Conservation (phyloP, 129 eudicot species). For the Sambucus nigra region DNA sequence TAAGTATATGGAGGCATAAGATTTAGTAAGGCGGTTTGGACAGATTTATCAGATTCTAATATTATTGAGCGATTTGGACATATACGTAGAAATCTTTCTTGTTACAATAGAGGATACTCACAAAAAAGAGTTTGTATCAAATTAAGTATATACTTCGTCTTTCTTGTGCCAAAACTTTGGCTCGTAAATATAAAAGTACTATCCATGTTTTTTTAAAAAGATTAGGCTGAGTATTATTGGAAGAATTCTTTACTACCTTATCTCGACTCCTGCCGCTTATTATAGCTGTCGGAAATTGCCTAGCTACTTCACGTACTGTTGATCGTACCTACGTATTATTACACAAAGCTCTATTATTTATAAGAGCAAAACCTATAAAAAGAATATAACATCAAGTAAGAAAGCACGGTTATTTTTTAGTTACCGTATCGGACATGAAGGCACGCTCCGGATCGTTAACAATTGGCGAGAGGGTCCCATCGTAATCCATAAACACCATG, state of each 20-base stretch:
- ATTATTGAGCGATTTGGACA: too few species aligned
- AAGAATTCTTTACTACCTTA: constrained; percentile 32
- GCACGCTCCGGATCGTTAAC: constrained; percentile 74
- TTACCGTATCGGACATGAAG: constrained; percentile 68
- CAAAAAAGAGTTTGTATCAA: too few species aligned
- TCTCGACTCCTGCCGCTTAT: constrained; percentile 80
- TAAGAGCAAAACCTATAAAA: background rate
- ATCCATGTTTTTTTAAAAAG: too few species aligned
- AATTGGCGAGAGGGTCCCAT: constrained; percentile 80
- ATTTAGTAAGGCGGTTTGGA: background rate
- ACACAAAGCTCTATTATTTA: background rate
- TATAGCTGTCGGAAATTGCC: constrained; percentile 67
- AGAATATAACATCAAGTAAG: too few species aligned
- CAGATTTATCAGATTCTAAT: too few species aligned
- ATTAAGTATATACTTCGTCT: too few species aligned
- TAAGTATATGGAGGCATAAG: background rate
- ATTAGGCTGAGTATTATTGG: too few species aligned
- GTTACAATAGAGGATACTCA: too few species aligned
- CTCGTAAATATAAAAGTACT: too few species aligned
- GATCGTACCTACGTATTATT: constrained; percentile 50
- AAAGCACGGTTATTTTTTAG: background rate
- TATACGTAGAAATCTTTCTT: too few species aligned
- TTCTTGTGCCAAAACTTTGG: too few species aligned
- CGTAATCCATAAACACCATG: constrained; percentile 68
- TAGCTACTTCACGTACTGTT: constrained; percentile 58